Base-by-base conservation (phyloP, 768 basidiomycete species). In the Clavaria fumosa region DNA sequence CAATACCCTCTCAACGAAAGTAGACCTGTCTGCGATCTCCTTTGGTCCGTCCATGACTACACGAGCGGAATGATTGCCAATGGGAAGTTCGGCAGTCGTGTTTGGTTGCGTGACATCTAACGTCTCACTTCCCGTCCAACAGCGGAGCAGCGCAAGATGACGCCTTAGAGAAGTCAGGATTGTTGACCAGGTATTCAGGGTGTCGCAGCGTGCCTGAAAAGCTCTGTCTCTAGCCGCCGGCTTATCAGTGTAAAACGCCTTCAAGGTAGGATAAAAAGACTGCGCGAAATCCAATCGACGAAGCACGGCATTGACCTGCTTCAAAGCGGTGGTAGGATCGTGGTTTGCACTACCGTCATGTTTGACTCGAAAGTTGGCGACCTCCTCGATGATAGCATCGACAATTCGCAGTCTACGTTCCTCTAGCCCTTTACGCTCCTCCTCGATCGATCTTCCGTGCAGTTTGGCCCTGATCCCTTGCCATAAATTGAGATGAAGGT, bases 91-190 rank as follows among this genome's bases (percentile, higher is more conserved):
- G 9, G 70, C 66, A 38, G 62, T 74, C 12, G 79, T 75, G 44
- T 75, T 74, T 7, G 84, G 82, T 43, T 80, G 75, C 23, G 73
- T 83, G 38, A 96, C 82, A 51, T 95, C 85, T 37, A 97, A 67
- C 14, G 78, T 81, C 44, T 89, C 82, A 53, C 80, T 86, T 11
- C 88, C 90, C 0, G 93, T 96, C 93, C 93, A 96, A 43, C 78
- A 76, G 45, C 82, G 81, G 18, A 97, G 64, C 24, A 86, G 69
- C 18, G 63, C 56, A 39, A 93, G 75, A 46, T 90, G 85, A 40
- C 75, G 73, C 45, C 78, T 75, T n/a, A 95, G 66, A n/a, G 81
- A 76, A 18, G 70, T 70, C 39, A 86, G 72, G 46, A 96, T 70
- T n/a, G 78, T 88, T 30, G 72, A 79, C 90, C 91, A 99, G 7